Evolutionary conservation across 192 early-diverging fungal genomes (phyloP), one percentile per base, ranked within the genome.

Genomic region (Gigaspora rosea): DNA sequence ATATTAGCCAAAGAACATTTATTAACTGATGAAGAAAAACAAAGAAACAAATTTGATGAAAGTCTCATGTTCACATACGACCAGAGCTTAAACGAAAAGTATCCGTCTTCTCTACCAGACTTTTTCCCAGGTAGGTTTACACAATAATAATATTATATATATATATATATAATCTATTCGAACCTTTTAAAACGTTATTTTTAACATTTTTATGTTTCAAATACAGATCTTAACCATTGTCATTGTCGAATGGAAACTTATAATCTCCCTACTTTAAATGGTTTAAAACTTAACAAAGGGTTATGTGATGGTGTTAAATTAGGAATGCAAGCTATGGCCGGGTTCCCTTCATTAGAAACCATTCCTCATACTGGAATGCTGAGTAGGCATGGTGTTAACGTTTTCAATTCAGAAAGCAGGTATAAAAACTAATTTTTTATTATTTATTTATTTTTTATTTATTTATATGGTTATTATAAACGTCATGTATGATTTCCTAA

Each of bases 271-370:
- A 85, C 81, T 32, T 80, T 95, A 12, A 87, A 88, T 20, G 82
- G 82, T 13, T 82, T 86, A 8, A 78, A 81, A 13, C 82, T 95
- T 8, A 69, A 80, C 46, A 88, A 89, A 56, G 89, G 90, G 0
- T 85, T 96, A 71, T 85, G 88, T 63, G 50, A 80, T 16, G 94
- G 91, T n/a, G 87, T 90, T 1, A 79, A 80, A 33, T 80, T 88
- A 16, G 94, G 95, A 5, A 85, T 82, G 12, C 78, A 82, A 67
- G 78, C 90, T 20, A 83, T 91, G 18, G 84, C 96, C 16, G 97
- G 97, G 33, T 99, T 99, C 80, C 97, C 97, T 16, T 88, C 94
- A 8, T 80, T 99, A 75, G 81, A 94, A 66, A 95, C 95, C 0
- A 81, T 94, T n/a, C 84, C 88, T 41, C 88, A 94, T 80, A 88